Evolutionary conservation across 352 stramenopile genomes (phyloP), one percentile per base, ranked within the genome.

Genomic region (Phytophthora europaea): DNA sequence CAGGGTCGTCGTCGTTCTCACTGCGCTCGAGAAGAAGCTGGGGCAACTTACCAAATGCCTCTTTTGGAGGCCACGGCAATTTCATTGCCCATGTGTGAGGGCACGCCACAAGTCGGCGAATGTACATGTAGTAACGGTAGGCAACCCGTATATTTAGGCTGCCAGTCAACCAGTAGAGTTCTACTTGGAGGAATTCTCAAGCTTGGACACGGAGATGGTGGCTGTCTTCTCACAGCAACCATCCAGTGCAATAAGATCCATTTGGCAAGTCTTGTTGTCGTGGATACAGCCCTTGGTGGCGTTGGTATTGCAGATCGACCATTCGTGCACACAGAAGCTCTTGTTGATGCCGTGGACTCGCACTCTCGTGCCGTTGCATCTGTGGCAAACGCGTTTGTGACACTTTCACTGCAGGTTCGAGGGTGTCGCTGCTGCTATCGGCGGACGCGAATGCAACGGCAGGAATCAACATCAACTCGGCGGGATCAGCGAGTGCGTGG

Each of bases 221-320:
- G 67, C 52, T 65, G 40, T 10, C 4, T 68, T 68, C 15, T 56
- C 28, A 10, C 76, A 52, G 51, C 82, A 90, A 51, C 73, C 76
- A 40, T 80, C 84, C 3, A 73, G 60, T 62, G 51, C 83, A 90
- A 55, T 75, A 68, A 15, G 83, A 85, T 33, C 79, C 79, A 26
- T 79, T 59, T 7, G 71, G 70, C 4, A 89, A 67, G 10, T 65
- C 73, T 13, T 48, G 20, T 34, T 89, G 81, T 10, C 59, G 65
- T 34, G 81, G 81, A 50, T 81, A 90, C 16, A 75, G 48, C 15
- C 79, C 83, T 38, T 60, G 23, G 6, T 59, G 57, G 55, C 54
- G 8, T 65, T 48, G 18, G 57, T 51, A 40, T 62, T 82, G 66
- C 80, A 82, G 4, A 78, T 51, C 56, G 48, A 18, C 40, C 15